phyloP scores from a whole-genome alignment of 73 alveolate genomes.

The Symbiodinium pilosum region DNA sequence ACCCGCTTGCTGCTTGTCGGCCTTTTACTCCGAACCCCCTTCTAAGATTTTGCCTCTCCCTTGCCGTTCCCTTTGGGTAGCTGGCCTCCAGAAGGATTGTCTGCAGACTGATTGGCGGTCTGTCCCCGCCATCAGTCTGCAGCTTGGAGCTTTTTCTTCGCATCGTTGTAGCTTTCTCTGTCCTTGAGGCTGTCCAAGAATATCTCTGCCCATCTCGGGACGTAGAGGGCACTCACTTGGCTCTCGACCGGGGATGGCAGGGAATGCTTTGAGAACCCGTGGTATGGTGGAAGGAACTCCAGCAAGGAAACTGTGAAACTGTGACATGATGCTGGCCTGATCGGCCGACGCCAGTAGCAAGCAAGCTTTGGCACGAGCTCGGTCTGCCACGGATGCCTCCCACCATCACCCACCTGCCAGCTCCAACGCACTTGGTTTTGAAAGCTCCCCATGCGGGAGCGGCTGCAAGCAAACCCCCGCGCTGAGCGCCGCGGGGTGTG shows the following conservation, averaged over 20 bases:
- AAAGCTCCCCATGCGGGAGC: not conserved
- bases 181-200: not conserved
- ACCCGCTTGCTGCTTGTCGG: not conserved
- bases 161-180: not conserved
- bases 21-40: not conserved
- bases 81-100: not conserved
- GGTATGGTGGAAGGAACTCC: not conserved
- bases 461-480: not conserved
- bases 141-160: not conserved
- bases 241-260: not conserved
- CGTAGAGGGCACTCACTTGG: not conserved
- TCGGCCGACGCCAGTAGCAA: not conserved
- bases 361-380: not conserved
- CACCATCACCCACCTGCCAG: not conserved
- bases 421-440: not conserved
- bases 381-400: not conserved
- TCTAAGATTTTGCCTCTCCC: not conserved
- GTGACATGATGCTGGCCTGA: not conserved
- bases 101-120: not conserved
- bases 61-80: not conserved
- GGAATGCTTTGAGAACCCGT: not conserved
- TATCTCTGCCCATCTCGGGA: not conserved
- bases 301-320: not conserved
- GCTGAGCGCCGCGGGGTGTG: not conserved
- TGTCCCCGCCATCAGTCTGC: not conserved